Percentiles rank a stretch among this genome's conserved stretches.
phyloP scores from a whole-genome alignment of 495 filamentous ascomycete species.

The Neohortaea acidophila region DNA sequence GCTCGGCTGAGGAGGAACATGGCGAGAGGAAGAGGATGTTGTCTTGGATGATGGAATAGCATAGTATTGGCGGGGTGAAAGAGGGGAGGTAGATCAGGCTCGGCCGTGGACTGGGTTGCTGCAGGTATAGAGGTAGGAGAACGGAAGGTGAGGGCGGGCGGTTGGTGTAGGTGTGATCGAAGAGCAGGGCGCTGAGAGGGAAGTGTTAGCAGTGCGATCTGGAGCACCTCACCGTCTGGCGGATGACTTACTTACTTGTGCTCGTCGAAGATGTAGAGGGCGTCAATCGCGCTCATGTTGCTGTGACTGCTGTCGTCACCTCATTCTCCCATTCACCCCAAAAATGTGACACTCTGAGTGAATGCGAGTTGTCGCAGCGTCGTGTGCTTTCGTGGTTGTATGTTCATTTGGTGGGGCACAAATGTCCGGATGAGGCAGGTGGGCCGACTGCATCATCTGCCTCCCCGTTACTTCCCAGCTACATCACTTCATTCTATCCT shows the following conservation, averaged over 20 bases:
- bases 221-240: too few species aligned
- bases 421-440: too few species aligned
- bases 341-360: too few species aligned
- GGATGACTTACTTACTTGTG: constrained; percentile 45
- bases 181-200: constrained; percentile 39
- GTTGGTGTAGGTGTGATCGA: constrained; percentile 55
- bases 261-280: constrained; percentile 90
- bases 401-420: too few species aligned
- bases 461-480: not conserved
- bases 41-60: constrained; percentile 75
- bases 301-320: not conserved
- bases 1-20: constrained; percentile 68
- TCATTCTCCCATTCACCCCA: too few species aligned
- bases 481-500: not conserved
- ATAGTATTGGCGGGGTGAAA: constrained; percentile 68
- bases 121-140: constrained; percentile 75
- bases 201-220: too few species aligned
- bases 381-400: too few species aligned
- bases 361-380: too few species aligned
- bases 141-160: constrained; percentile 61
- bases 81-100: constrained; percentile 72
- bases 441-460: too few species aligned
- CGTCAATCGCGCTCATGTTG: constrained; percentile 59
- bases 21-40: constrained; percentile 80
- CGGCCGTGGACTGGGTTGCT: constrained; percentile 67